A percentile compares a stretch with the other conserved stretches of the same genome.
These are phyloP conservation scores for Ophiostoma himal-ulmi DNA, from an alignment of 2,329 filamentous ascomycete genomes.

Conservation along the genomic window DNA sequence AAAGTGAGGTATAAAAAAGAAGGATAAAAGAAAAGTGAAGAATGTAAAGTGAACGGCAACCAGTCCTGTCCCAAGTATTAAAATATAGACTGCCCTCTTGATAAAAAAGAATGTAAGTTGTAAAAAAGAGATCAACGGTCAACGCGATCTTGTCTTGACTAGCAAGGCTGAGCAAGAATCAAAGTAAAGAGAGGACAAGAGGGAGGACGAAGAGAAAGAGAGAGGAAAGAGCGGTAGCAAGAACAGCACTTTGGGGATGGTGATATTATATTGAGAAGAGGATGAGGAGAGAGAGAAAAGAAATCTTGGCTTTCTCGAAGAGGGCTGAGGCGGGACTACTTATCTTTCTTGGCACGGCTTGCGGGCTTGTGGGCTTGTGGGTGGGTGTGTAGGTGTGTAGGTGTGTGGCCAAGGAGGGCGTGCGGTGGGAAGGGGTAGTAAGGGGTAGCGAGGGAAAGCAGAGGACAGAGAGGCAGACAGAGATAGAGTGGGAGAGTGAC, in stretches of 20 bases:
- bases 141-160: slow-evolving; percentile 34
- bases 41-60: slow-evolving; percentile 21
- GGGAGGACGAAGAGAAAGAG: slow-evolving; percentile 20
- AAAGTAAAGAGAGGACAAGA: slow-evolving; percentile 22
- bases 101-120: slow-evolving; percentile 25
- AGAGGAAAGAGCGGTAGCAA: slow-evolving; percentile 20
- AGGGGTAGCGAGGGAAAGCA: neutral
- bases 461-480: neutral
- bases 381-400: slow-evolving; percentile 5
- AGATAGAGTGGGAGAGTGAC: too few relatives aligned
- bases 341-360: slow-evolving; percentile 28
- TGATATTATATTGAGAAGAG: slow-evolving; percentile 24
- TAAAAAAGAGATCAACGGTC: slow-evolving; percentile 31
- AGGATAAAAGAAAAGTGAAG: neutral
- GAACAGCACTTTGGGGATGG: slow-evolving; percentile 20
- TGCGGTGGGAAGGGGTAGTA: slow-evolving; percentile 7
- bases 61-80: slow-evolving; percentile 22
- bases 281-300: slow-evolving; percentile 19
- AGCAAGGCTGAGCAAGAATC: slow-evolving; percentile 28
- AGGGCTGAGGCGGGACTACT: slow-evolving; percentile 21
- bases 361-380: slow-evolving; percentile 15
- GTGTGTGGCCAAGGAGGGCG: neutral
- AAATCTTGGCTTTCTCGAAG: slow-evolving; percentile 10
- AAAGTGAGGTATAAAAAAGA: slow-evolving; percentile 1
- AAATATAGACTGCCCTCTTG: slow-evolving; percentile 20